These are phyloP conservation scores for Pittosporum tobira DNA, from an alignment of 129 eudicot species.

Conservation along the genomic window DNA sequence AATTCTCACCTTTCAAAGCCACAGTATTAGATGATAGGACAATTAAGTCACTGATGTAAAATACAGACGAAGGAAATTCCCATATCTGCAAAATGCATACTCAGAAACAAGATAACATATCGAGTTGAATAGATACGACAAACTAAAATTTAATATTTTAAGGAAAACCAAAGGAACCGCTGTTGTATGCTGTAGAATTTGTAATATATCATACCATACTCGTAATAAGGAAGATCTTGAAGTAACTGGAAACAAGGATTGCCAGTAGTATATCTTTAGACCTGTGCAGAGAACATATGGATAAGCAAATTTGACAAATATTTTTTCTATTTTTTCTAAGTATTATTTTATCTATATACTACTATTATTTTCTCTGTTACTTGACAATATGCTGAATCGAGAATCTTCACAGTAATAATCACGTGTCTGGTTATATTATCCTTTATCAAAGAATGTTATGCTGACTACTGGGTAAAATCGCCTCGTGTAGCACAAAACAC, in stretches of 20 bases:
- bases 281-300: conserved; percentile 15
- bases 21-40: conserved; percentile 73
- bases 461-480: too few relatives aligned
- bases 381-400: neutral
- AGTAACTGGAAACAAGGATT: conserved; percentile 71
- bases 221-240: conserved; percentile 59
- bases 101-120: conserved; percentile 2
- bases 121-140: neutral
- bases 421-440: too few relatives aligned
- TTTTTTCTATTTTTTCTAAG: too few relatives aligned
- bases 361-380: neutral
- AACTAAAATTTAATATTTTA: neutral
- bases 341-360: too few relatives aligned
- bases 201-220: conserved; percentile 40
- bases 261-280: conserved; percentile 47
- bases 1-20: conserved; percentile 51
- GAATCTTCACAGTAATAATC: neutral
- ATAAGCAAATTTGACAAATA: neutral
- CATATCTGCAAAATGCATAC: conserved; percentile 41
- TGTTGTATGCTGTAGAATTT: neutral
- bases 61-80: conserved; percentile 84
- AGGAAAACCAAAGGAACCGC: neutral
- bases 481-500: too few relatives aligned
- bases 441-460: too few relatives aligned
- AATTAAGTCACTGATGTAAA: conserved; percentile 58